Base-by-base conservation (phyloP, 805 yeast species). In the Spathaspora sp. region DNA sequence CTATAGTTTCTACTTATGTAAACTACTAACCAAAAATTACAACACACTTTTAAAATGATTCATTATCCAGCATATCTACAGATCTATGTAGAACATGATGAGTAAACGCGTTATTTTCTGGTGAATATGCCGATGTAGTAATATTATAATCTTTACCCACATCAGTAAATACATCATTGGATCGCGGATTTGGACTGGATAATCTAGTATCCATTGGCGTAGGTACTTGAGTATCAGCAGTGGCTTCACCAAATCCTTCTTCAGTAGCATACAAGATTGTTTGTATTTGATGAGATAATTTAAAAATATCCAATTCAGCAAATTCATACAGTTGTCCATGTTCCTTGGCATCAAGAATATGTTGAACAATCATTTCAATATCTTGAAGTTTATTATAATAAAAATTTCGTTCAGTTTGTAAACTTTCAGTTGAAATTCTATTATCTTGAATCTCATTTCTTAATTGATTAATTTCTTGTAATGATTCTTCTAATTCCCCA, bases 311-410 rank as follows among this genome's bases (percentile, higher is more conserved):
- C 32, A 64, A 52, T 32, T 62, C 58, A 42, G 58, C 56, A 38
- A 64, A 55, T 49, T 79, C 76, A 49, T 83, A 86, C 75, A 83
- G 76, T 38, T 56, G 55, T 38, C 52, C 53, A 54, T 55, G 48
- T 42, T 55, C 54, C 17, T 47, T 17, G 49, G 57, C 17, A 49
- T 64, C 66, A 50, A 63, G 65, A 42, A 72, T 61, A 20, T 85
- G 79, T 61, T 87, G 90, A 23, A 86, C 80, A 46, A 92, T 69
- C 26, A 89, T 82, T 67, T 94, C 99, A 51, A 94, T 88, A 53
- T 89, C 96, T 56, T 97, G 79, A 49, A 94, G 73, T 69, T 93
- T 94, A 61, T 87, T 85, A 70, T 89, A 93, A 67, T 94, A 94
- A 62, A 93, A 90, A 66, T 89, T 87, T 55, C 98, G 81, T 65